Evolutionary conservation across 2,329 filamentous ascomycete species (phyloP), one percentile per base, ranked within the genome.

Genomic region (Tothia fuscella): DNA sequence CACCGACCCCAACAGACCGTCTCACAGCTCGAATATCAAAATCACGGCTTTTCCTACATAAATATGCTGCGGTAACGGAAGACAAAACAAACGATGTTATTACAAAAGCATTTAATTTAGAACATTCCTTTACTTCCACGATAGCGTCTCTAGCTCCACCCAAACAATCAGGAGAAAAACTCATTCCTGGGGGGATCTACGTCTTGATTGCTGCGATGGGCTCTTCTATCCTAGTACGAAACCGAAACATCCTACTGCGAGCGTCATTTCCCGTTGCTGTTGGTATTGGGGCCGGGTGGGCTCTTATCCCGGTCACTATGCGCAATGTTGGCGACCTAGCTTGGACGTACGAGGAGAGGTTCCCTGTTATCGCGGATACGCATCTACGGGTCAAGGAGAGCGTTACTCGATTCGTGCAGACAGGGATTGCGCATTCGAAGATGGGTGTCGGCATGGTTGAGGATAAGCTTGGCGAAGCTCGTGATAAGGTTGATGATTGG

Each of bases 201-300:
- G 87, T 96, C 35, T 74, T 95, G 22, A 88, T 98, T 36, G 81
- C 88, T 31, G 80, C 85, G 53, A 95, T 98, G 88, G 85, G 91
- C 26, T 91, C 89, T 52, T 87, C 78, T 62, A 96, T 98, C 59
- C 69, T 95, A 42, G 78, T 84, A 42, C 78, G 89, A 48, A 93
- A 93, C 69, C 79, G 89, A 53, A 88, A 82, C 61, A 72, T 96
- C 48, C 60, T 94, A 48, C 67, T 98, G 41, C 79, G 91, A 51
- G 78, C 80, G 41, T 69, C 79, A 2, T 72, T 83, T 2, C 91
- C 91, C 9, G 63, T 89, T 38, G 78, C 80, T 16, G 76, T 95
- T 32, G 91, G 88, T 50, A 67, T 93, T 48, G 78, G 78, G 43
- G 83, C 87, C 43, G 87, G 84, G 45, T 91, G 87, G 77, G 70